These are phyloP conservation scores for Monotropa hypopitys DNA, from an alignment of 179 eudicot species.

Conservation along the genomic window DNA sequence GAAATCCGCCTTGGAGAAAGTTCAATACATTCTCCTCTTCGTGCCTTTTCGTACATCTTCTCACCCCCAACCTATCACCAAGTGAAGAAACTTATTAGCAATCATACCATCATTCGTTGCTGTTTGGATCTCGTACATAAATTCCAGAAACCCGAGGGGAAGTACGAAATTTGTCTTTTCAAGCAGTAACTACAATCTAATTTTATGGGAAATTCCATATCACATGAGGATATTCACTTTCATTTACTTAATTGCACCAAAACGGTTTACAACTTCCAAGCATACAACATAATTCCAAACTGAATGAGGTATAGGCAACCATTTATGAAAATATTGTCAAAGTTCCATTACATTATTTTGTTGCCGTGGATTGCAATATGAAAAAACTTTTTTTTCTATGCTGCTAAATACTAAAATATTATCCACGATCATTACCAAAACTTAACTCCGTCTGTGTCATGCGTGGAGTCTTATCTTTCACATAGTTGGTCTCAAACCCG, in stretches of 20 bases:
- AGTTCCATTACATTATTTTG: not conserved
- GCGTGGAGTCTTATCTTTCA: no score
- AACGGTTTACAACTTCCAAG: not conserved
- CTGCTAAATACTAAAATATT: no score
- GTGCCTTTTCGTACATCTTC: constrained; percentile 93
- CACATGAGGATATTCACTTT: no score
- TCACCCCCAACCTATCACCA: constrained; percentile 79
- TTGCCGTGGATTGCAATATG: no score
- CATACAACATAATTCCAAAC: not conserved
- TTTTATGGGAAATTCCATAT: no score
- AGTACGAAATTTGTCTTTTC: no score
- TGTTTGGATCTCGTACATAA: not conserved
- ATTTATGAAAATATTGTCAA: not conserved
- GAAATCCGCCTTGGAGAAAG: constrained; percentile 90
- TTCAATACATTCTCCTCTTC: constrained; percentile 94
- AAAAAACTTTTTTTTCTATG: no score
- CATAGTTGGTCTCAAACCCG: no score
- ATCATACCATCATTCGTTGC: not conserved
- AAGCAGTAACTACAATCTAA: no score
- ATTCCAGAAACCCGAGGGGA: no score
- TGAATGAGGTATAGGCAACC: not conserved
- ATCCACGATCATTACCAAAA: not conserved
- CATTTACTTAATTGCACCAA: not conserved
- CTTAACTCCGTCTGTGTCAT: not conserved
- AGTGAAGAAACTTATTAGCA: not conserved